phyloP scores from a whole-genome alignment of 164 flowering plant species.

The Akebia trifoliata region DNA sequence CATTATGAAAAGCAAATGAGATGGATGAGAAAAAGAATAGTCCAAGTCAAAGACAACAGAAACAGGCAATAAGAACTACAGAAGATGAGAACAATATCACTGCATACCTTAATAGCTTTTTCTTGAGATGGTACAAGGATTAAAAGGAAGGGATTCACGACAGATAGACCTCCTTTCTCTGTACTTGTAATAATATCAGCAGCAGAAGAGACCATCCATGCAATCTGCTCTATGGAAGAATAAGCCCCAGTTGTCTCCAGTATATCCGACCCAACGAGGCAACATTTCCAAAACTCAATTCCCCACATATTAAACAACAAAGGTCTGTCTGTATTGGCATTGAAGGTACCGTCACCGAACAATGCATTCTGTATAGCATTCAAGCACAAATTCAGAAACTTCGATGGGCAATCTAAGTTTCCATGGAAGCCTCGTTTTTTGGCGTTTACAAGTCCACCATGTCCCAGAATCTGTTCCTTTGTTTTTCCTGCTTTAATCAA shows the following conservation, averaged over 20 bases:
- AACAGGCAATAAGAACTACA: neutral
- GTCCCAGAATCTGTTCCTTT: conserved; percentile 7
- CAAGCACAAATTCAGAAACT: conserved; percentile 70
- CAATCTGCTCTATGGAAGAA: conserved; percentile 58
- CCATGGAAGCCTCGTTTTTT: conserved; percentile 15
- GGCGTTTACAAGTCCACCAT: conserved; percentile 5
- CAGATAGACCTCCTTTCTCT: conserved; percentile 54
- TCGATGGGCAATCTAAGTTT: conserved; percentile 46
- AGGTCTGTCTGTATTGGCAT: conserved; percentile 28
- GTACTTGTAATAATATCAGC: conserved; percentile 61
- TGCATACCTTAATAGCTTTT: conserved; percentile 60
- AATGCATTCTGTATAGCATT: conserved; percentile 55
- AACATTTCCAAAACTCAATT: conserved; percentile 67
- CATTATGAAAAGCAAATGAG: neutral
- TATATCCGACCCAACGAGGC: conserved; percentile 49
- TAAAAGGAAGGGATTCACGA: conserved; percentile 60
- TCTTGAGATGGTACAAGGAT: conserved; percentile 53
- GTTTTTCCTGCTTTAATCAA: conserved; percentile 5
- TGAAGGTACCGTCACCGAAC: conserved; percentile 25
- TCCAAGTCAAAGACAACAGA: neutral
- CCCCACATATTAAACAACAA: conserved; percentile 69
- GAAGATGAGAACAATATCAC: neutral
- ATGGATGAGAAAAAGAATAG: neutral
- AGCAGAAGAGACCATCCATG: conserved; percentile 75
- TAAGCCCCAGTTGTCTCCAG: conserved; percentile 53